Percentiles rank a stretch among this genome's conserved stretches.
Evolutionary conservation across 345 rosid genomes (phyloP).

Genomic region (Gossypium thurberi): DNA sequence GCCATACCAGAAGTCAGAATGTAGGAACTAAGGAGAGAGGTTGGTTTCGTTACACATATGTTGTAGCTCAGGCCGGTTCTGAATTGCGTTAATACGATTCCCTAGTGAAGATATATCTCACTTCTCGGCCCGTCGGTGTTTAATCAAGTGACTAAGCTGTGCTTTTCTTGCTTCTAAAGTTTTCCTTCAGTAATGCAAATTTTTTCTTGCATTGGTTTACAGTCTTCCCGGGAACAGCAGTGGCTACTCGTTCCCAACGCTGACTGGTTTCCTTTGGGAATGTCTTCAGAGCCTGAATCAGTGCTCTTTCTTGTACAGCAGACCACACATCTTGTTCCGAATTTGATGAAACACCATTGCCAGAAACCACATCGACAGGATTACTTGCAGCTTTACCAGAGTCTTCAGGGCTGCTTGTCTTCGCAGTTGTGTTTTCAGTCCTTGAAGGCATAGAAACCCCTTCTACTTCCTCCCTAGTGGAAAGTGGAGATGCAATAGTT

Average conservation of each 20-base stretch:
- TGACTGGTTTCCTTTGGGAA: conserved; percentile 87
- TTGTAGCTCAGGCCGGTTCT: background rate
- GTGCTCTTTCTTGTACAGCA: conserved; percentile 86
- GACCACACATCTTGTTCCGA: conserved; percentile 86
- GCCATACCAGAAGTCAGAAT: background rate
- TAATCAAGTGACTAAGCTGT: conserved; percentile 19
- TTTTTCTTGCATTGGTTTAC: conserved; percentile 93
- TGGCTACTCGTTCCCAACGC: conserved; percentile 96
- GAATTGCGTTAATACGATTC: background rate
- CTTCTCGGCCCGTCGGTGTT: background rate
- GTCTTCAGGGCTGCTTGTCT: conserved; percentile 27
- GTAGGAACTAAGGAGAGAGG: background rate
- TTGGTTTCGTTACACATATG: background rate
- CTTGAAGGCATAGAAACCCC: conserved; percentile 28
- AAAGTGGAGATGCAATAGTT: conserved; percentile 75
- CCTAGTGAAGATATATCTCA: background rate
- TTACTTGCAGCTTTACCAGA: conserved; percentile 26
- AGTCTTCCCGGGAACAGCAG: conserved; percentile 95
- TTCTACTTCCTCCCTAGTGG: conserved; percentile 70
- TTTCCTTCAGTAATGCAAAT: conserved; percentile 72
- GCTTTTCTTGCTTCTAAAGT: conserved; percentile 24
- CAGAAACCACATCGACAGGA: conserved; percentile 26
- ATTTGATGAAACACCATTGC: conserved; percentile 42
- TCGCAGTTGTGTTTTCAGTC: conserved; percentile 19
- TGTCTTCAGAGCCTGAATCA: conserved; percentile 91